These are phyloP conservation scores for Solanum gracilifrons DNA, from an alignment of 257 asterid genomes.

Conservation along the genomic window DNA sequence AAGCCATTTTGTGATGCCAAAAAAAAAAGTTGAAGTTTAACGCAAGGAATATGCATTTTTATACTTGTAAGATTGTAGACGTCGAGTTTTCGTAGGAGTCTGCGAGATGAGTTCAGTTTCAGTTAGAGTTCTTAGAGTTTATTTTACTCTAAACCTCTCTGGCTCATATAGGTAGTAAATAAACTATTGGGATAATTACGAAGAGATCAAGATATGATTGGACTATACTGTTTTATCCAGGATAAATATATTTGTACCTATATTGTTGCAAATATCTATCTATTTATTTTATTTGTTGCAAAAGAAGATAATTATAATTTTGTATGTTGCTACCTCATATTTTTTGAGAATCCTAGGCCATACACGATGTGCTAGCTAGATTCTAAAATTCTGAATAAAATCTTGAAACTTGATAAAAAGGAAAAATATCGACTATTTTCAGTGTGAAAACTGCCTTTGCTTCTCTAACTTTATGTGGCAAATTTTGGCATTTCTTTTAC, in stretches of 20 bases:
- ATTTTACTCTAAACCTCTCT: too few species aligned
- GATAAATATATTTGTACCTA: not conserved
- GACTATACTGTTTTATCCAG: too few species aligned
- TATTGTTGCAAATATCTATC: not conserved
- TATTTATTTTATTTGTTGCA: not conserved
- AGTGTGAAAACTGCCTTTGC: not conserved
- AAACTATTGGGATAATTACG: not conserved
- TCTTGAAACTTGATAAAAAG: not conserved
- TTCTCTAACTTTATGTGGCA: not conserved
- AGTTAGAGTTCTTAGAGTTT: too few species aligned
- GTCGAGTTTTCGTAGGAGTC: not conserved
- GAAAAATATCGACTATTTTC: not conserved
- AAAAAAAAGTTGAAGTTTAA: too few species aligned
- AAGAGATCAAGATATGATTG: not conserved
- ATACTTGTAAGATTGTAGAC: not conserved
- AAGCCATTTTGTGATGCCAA: not conserved
- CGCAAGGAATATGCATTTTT: not conserved
- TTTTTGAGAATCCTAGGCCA: not conserved
- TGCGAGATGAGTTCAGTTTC: not conserved
- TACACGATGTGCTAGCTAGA: not conserved
- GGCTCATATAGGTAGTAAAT: too few species aligned
- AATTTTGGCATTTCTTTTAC: not conserved
- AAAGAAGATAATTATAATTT: not conserved
- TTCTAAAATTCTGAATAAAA: not conserved
- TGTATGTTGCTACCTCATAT: not conserved